These are phyloP conservation scores for Neurospora sp. DNA, from an alignment of 495 filamentous ascomycete species.

Conservation along the genomic window DNA sequence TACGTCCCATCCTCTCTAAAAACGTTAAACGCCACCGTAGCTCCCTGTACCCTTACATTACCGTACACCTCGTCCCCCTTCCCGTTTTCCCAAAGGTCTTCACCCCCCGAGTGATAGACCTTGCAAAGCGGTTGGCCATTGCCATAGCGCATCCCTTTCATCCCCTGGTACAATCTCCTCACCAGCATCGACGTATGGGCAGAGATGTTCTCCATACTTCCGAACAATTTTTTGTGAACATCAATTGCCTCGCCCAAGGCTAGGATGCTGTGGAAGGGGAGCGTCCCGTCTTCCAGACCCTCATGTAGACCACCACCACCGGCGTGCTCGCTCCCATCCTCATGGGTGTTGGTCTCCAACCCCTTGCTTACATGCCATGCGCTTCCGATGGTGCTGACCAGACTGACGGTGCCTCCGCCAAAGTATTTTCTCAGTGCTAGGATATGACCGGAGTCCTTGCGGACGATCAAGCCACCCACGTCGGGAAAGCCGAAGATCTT, in stretches of 20 bases:
- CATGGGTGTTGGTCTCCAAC: constrained; percentile 13
- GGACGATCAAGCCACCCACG: constrained; percentile 60
- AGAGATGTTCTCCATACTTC: constrained; percentile 51
- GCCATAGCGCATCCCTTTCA: constrained; percentile 45
- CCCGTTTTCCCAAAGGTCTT: constrained; percentile 3
- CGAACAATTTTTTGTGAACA: constrained; percentile 53
- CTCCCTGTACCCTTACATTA: constrained; percentile 52
- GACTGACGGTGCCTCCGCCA: constrained; percentile 67
- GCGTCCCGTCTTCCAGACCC: constrained; percentile 65
- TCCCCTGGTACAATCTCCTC: constrained; percentile 37
- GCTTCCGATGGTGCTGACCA: constrained; percentile 48
- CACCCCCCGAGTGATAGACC: constrained; percentile 48
- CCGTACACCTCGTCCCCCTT: constrained; percentile 29
- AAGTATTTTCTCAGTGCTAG: constrained; percentile 59
- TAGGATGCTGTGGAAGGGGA: constrained; percentile 69
- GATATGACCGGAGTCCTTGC: constrained; percentile 51
- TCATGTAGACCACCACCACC: constrained; percentile 41
- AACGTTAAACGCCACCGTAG: constrained; percentile 64
- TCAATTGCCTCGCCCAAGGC: constrained; percentile 60
- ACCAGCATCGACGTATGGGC: constrained; percentile 51
- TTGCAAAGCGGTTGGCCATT: constrained; percentile 48
- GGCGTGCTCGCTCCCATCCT: background rate
- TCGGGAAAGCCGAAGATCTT: constrained; percentile 80
- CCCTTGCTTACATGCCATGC: constrained; percentile 59
- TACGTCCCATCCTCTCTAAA: constrained; percentile 42